Conservation (phyloP, 371 early-diverging fungal species). For the Lichtheimia ramosa region DNA sequence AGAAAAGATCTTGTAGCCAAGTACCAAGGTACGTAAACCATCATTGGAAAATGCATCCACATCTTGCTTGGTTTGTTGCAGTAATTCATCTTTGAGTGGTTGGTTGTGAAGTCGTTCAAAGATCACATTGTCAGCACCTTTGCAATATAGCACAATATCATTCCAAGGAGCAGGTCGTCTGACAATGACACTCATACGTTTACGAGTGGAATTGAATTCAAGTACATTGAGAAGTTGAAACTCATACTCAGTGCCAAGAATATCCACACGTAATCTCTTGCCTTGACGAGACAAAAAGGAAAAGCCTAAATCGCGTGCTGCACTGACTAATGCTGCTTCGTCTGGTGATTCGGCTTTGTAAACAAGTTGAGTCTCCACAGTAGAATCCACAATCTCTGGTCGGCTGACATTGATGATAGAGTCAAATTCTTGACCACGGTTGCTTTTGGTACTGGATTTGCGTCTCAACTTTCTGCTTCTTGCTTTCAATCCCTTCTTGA, state of each 20-base stretch:
- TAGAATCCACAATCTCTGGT: conserved; percentile 28
- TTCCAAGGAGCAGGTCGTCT: conserved; percentile 75
- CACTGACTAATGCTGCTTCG: conserved; percentile 84
- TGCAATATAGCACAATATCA: conserved; percentile 84
- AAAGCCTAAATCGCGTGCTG: conserved; percentile 87
- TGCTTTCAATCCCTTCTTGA: conserved; percentile 12
- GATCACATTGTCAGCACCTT: conserved; percentile 98
- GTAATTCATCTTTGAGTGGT: conserved; percentile 40
- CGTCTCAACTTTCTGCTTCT: conserved; percentile 3
- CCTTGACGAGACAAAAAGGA: conserved; percentile 61
- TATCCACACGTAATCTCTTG: conserved; percentile 52
- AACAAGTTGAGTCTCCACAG: conserved; percentile 30
- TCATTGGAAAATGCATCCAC: conserved; percentile 77
- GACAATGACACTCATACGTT: conserved; percentile 93
- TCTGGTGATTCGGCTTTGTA: conserved; percentile 82
- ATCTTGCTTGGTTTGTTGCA: conserved; percentile 60
- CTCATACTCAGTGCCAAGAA: conserved; percentile 63
- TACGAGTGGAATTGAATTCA: conserved; percentile 92
- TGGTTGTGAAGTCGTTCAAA: conserved; percentile 60
- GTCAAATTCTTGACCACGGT: conserved; percentile 17
- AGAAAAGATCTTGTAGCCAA: conserved; percentile 74
- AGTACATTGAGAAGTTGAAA: conserved; percentile 79
- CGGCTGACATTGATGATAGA: conserved; percentile 12
- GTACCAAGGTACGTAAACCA: conserved; percentile 88
- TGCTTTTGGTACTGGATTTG: conserved; percentile 4